phyloP scores from a whole-genome alignment of 768 basidiomycete species.

The Candolleomyces aberdarensis region DNA sequence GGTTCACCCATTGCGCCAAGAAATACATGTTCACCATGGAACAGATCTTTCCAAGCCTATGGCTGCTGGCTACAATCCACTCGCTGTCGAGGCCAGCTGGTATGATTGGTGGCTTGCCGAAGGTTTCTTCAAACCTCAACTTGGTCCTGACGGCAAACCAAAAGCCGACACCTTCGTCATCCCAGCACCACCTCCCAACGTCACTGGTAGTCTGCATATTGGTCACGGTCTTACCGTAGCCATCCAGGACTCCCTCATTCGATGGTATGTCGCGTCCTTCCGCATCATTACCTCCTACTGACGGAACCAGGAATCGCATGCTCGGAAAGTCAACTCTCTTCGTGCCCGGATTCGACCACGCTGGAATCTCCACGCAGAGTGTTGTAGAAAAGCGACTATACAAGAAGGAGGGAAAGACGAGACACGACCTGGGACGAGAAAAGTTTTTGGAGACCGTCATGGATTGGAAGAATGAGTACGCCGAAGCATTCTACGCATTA shows the following conservation, averaged over 20 bases:
- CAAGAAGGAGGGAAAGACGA: slow-evolving; percentile 76
- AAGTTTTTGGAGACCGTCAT: slow-evolving; percentile 86
- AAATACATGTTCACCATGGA: not conserved
- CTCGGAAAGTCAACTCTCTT: slow-evolving; percentile 86
- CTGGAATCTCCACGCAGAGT: slow-evolving; percentile 96
- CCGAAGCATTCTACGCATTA: slow-evolving; percentile 7
- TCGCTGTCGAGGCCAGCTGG: slow-evolving; percentile 92
- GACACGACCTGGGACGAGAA: slow-evolving; percentile 95
- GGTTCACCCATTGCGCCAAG: slow-evolving; percentile 7
- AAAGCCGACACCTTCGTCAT: slow-evolving; percentile 62
- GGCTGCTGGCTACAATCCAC: slow-evolving; percentile 92
- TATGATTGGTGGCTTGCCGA: slow-evolving; percentile 96
- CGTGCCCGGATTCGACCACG: slow-evolving; percentile 96
- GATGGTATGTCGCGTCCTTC: slow-evolving; percentile 62
- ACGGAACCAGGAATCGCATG: slow-evolving; percentile 87
- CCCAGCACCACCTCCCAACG: slow-evolving; percentile 92
- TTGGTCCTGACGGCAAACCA: slow-evolving; percentile 49
- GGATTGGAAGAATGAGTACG: slow-evolving; percentile 97
- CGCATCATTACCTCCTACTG: not conserved
- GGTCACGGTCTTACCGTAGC: slow-evolving; percentile 92
- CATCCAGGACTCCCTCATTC: slow-evolving; percentile 84
- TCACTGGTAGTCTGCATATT: slow-evolving; percentile 93
- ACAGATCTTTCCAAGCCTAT: slow-evolving; percentile 84
- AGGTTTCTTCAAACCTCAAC: slow-evolving; percentile 84
- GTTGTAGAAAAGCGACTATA: slow-evolving; percentile 93